Percentiles rank a stretch among this genome's conserved stretches.
Conservation (phyloP, 2,329 filamentous ascomycete genomes). For the Cladosporium halotolerans region DNA sequence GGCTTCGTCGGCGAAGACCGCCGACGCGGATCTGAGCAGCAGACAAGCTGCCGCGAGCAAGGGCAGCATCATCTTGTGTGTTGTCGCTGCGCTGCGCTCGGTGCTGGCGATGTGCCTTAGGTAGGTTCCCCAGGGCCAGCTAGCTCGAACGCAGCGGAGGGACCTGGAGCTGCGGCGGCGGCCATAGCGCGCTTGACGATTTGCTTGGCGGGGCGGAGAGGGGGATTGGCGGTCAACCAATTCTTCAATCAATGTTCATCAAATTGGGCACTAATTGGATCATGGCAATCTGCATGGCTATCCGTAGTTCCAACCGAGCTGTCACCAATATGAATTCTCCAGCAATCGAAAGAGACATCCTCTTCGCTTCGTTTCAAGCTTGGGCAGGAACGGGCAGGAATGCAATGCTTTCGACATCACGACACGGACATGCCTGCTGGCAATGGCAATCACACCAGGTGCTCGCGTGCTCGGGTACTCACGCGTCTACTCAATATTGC, state of each 20-base stretch:
- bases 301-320: neutral
- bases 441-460: too few species aligned
- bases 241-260: neutral
- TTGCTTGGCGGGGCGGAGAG: neutral
- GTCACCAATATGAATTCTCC: neutral
- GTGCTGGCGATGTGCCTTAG: neutral
- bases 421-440: too few species aligned
- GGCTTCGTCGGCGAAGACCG: constrained; percentile 86
- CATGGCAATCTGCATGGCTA: neutral
- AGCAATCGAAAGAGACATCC: too few species aligned
- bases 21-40: constrained; percentile 49
- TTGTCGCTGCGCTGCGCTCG: constrained; percentile 1
- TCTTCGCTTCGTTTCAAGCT: too few species aligned
- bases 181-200: neutral
- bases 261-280: neutral
- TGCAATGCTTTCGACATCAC: too few species aligned
- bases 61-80: constrained; percentile 9
- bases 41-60: constrained; percentile 16
- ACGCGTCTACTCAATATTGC: too few species aligned
- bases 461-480: too few species aligned
- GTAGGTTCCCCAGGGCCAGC: constrained; percentile 4
- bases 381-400: too few species aligned
- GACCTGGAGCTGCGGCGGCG: neutral
- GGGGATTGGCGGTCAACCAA: neutral
- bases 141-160: neutral